Conservation (phyloP, 1,139 yeast genomes). For the Ogataea hybrid region DNA sequence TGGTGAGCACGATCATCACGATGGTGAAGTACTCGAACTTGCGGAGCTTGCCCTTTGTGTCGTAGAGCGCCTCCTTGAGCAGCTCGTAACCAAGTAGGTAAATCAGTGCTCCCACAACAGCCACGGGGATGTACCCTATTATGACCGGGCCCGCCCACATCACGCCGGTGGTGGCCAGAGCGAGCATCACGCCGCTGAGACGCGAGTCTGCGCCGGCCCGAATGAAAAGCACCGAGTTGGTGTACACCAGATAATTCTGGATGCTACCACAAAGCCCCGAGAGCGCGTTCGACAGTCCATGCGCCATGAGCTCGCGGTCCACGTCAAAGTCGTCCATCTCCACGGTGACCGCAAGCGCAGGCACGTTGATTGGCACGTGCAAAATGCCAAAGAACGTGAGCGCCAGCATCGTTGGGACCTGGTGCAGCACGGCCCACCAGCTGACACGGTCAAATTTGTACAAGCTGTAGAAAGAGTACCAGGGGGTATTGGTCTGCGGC, state of each 20-base stretch:
- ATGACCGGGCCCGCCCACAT: slow-evolving; percentile 89
- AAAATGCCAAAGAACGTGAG: slow-evolving; percentile 91
- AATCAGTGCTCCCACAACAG: slow-evolving; percentile 92
- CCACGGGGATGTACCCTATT: slow-evolving; percentile 92
- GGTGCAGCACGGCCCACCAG: slow-evolving; percentile 65
- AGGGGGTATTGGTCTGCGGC: slow-evolving; percentile 68
- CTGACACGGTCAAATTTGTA: slow-evolving; percentile 71
- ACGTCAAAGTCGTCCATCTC: slow-evolving; percentile 87
- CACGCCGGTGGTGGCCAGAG: slow-evolving; percentile 72
- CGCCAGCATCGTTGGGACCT: slow-evolving; percentile 92
- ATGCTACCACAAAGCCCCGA: slow-evolving; percentile 86
- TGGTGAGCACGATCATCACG: slow-evolving; percentile 76
- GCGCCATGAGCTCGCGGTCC: slow-evolving; percentile 90
- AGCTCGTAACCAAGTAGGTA: slow-evolving; percentile 89
- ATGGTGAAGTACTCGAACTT: slow-evolving; percentile 82
- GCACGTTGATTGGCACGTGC: slow-evolving; percentile 97
- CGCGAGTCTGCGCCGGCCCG: slow-evolving; percentile 93
- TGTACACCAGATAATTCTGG: slow-evolving; percentile 91
- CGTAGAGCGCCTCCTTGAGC: slow-evolving; percentile 79
- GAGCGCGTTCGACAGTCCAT: slow-evolving; percentile 86
- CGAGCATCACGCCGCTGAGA: slow-evolving; percentile 82
- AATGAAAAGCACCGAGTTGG: slow-evolving; percentile 87
- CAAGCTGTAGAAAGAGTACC: slow-evolving; percentile 81
- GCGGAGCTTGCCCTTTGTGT: slow-evolving; percentile 76
- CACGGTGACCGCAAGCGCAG: slow-evolving; percentile 89